Conservation (phyloP, 1,284 basidiomycete genomes). For the Mycena citricolor region DNA sequence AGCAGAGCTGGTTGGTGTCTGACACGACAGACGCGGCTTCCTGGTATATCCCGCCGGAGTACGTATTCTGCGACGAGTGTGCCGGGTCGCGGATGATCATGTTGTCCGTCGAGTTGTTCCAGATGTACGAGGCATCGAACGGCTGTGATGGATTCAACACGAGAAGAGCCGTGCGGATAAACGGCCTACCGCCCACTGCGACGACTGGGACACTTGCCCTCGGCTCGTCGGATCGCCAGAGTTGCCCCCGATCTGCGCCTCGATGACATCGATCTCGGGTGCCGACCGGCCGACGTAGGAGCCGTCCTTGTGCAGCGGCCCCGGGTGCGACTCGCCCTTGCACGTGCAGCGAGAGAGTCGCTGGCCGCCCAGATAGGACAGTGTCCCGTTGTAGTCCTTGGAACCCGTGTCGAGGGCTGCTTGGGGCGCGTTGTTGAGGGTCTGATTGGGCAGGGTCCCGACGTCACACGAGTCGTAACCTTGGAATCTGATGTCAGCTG, state of each 20-base stretch:
- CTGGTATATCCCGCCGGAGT: conserved; percentile 35
- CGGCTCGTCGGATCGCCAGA: conserved; percentile 15
- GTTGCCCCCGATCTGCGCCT: no score
- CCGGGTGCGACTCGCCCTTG: not conserved
- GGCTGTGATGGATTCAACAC: conserved; percentile 29
- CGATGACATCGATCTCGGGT: conserved; percentile 29
- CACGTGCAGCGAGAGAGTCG: conserved; percentile 70
- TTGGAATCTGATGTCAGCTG: no score
- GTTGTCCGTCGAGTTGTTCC: conserved; percentile 40
- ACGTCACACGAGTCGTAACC: conserved; percentile 55
- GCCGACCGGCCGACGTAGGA: not conserved
- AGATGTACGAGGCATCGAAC: conserved; percentile 46
- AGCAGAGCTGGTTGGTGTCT: conserved; percentile 49
- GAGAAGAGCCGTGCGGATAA: not conserved
- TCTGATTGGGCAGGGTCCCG: conserved; percentile 66
- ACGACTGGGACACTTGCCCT: not conserved
- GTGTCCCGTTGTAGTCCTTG: not conserved
- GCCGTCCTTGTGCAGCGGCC: conserved; percentile 12
- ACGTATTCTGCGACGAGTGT: conserved; percentile 28
- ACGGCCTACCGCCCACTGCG: conserved; percentile 2
- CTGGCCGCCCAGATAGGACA: conserved; percentile 61
- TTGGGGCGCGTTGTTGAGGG: conserved; percentile 27
- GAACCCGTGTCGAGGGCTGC: not conserved
- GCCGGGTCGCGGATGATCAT: not conserved
- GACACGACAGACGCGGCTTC: conserved; percentile 53